Evolutionary conservation across 1,139 yeast species (phyloP), one percentile per base, ranked within the genome.

Genomic region (Nakaseomyces kungkrabaensis): DNA sequence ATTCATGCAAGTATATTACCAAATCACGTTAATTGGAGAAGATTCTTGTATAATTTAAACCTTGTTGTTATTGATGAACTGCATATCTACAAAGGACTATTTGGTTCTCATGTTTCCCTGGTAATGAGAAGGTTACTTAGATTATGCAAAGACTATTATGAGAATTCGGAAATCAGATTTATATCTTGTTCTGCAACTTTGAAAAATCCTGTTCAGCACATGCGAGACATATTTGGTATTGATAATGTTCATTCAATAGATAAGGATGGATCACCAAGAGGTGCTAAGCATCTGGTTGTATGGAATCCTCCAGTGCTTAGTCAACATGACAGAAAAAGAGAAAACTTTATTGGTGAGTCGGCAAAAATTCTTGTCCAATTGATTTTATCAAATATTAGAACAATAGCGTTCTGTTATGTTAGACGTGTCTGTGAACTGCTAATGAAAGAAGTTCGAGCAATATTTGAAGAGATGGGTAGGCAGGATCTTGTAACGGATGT

Each of bases 181-280:
- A 79, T 92, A 5, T 85, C 96, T 1, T 90, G 98, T 67, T 89
- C 97, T 0, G 99, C 99, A 0, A 92, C 99, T 0, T 77, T 92
- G 51, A 77, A 77, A 53, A 75, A 81, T 46, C 97, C 98, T 0
- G 69, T 70, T 0, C 60, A 72, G 4, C 94, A 88, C 60, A 86
- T 90, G 80, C 66, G 77, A 44, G 71, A 78, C 1, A 74, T 92
- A 38, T 87, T 92, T 61, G 90, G 95, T 0, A 69, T 88, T 6
- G 67, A 69, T 0, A 58, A 66, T 0, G 73, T 85, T 0, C 68
- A 72, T 3, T 81, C 84, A 59, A 72, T 88, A 2, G 68, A 72
- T 41, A 69, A 81, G 45, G 97, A 92, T 69, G 98, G 98, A 0
- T 86, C 97, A 29, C 96, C 97, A 0, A 72, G 81, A 47, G 92